These are phyloP conservation scores for Leucocoprinus leucothites DNA, from an alignment of 768 basidiomycete species.

Conservation along the genomic window DNA sequence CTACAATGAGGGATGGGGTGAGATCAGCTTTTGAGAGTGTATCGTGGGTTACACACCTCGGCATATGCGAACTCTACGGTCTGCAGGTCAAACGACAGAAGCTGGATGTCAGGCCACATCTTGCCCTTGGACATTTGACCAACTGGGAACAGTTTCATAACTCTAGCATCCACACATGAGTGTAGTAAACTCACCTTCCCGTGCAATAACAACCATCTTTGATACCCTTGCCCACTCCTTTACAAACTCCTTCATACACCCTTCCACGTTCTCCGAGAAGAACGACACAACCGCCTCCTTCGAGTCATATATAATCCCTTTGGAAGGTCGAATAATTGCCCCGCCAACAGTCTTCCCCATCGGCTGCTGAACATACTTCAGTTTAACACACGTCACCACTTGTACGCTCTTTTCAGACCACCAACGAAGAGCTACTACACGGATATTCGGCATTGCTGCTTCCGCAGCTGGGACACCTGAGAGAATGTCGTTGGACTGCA, in stretches of 20 bases:
- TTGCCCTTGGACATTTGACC: conserved; percentile 77
- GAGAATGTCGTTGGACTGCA: conserved; percentile 77
- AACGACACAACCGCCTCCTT: conserved; percentile 87
- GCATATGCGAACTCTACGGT: conserved; percentile 90
- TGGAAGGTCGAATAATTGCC: conserved; percentile 77
- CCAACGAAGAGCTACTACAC: conserved; percentile 87
- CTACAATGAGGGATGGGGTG: conserved; percentile 28
- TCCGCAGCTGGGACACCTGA: conserved; percentile 84
- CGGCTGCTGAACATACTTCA: conserved; percentile 87
- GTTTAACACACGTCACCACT: conserved; percentile 81
- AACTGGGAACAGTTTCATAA: conserved; percentile 39
- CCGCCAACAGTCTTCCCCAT: conserved; percentile 67
- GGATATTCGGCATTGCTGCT: conserved; percentile 90
- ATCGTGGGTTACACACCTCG: conserved; percentile 35
- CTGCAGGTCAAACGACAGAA: conserved; percentile 88
- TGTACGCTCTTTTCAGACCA: conserved; percentile 81
- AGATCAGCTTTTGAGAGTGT: neutral
- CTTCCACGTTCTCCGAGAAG: conserved; percentile 80
- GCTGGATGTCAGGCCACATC: conserved; percentile 70
- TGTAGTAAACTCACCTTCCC: conserved; percentile 58
- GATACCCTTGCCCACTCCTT: conserved; percentile 93
- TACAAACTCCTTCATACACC: conserved; percentile 85
- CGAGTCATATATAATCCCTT: conserved; percentile 87
- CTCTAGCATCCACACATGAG: neutral
- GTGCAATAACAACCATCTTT: conserved; percentile 91